Evolutionary conservation across 331 rosid species (phyloP).

Genomic region (Spiraea crenata): DNA sequence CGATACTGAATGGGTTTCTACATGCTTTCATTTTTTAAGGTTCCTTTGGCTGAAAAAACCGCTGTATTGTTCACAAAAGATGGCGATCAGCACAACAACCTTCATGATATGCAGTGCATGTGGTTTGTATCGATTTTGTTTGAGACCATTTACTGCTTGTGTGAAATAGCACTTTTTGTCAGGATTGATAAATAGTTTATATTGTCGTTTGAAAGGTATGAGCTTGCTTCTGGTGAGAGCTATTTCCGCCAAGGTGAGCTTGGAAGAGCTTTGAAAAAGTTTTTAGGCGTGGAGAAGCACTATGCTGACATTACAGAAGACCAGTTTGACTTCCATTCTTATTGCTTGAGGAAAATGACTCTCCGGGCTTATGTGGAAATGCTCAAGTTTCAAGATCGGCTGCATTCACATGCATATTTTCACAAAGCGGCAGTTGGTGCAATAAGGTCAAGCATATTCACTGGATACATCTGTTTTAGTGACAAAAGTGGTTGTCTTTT

Average conservation of each 20-base stretch:
- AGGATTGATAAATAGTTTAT: constrained; percentile 16
- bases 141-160: constrained; percentile 21
- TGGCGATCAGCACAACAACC: constrained; percentile 96
- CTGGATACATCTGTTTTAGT: neutral
- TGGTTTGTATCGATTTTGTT: constrained; percentile 58
- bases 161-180: constrained; percentile 6
- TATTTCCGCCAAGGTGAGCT: constrained; percentile 92
- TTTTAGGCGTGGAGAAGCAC: constrained; percentile 96
- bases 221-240: constrained; percentile 96
- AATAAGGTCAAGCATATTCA: constrained; percentile 57
- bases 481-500: neutral
- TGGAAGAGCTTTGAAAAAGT: constrained; percentile 82
- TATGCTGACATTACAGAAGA: constrained; percentile 95
- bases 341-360: constrained; percentile 99
- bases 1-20: constrained; percentile 13
- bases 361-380: constrained; percentile 88
- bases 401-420: constrained; percentile 90
- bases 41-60: constrained; percentile 91
- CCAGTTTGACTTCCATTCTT: constrained; percentile 98
- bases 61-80: constrained; percentile 97
- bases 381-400: constrained; percentile 96
- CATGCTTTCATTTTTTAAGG: constrained; percentile 38
- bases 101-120: constrained; percentile 99
- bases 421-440: constrained; percentile 98
- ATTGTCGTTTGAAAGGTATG: constrained; percentile 62